Evolutionary conservation across 305 asterid species (phyloP).

Genomic region (Fraxinus latifolia): DNA sequence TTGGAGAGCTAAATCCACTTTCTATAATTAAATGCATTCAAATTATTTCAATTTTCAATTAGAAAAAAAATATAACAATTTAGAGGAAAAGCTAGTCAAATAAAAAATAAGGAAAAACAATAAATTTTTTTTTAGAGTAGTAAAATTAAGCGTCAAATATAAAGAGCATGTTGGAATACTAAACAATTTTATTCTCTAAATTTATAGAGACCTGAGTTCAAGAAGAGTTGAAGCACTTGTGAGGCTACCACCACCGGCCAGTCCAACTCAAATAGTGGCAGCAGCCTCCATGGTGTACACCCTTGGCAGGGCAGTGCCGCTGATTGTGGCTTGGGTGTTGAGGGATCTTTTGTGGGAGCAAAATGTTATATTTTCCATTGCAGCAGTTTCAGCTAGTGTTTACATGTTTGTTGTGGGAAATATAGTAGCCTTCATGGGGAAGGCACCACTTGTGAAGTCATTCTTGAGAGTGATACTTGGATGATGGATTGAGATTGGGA

Average conservation of each 20-base stretch:
- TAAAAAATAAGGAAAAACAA: too few relatives aligned
- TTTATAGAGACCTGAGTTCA: background rate
- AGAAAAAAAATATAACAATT: too few relatives aligned
- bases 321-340: background rate
- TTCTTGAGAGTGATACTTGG: background rate
- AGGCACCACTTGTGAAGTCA: background rate
- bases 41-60: too few relatives aligned
- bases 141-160: too few relatives aligned
- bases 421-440: background rate
- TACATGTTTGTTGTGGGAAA: background rate
- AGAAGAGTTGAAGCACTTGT: conserved; percentile 2
- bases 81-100: too few relatives aligned
- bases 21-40: too few relatives aligned
- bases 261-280: background rate
- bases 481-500: conserved; percentile 3
- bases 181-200: too few relatives aligned
- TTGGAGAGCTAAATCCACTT: too few relatives aligned
- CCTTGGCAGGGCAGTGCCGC: background rate
- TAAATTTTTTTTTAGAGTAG: too few relatives aligned
- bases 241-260: background rate
- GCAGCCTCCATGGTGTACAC: conserved; percentile 1
- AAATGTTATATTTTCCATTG: background rate
- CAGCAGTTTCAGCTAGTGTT: background rate
- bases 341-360: background rate
- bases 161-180: too few relatives aligned